Conservation (phyloP, 179 eudicot genomes). For the Nepenthes alata region DNA sequence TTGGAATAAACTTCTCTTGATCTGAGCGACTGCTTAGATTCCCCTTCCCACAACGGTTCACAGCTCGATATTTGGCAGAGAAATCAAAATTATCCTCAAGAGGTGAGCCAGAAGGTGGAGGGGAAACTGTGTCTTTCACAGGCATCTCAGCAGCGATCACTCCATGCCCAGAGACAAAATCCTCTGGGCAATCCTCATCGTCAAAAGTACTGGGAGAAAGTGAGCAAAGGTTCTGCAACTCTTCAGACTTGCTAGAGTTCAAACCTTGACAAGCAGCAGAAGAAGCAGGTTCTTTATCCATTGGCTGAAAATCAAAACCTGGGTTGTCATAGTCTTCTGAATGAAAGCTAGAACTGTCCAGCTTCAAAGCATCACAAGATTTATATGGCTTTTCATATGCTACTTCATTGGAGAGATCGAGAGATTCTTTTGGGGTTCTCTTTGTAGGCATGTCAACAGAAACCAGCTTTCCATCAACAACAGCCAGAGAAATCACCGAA, state of each 20-base stretch:
- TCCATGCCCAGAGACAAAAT: conserved; percentile 17
- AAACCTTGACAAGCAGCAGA: conserved; percentile 26
- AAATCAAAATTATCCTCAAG: conserved; percentile 62
- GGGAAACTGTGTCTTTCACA: conserved; percentile 23
- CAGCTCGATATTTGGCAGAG: conserved; percentile 34
- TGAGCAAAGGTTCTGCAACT: conserved; percentile 33
- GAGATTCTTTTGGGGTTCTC: conserved; percentile 13
- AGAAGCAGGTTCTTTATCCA: conserved; percentile 41
- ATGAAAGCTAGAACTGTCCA: conserved; percentile 38
- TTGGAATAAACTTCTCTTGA: conserved; percentile 26
- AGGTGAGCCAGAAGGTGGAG: conserved; percentile 54
- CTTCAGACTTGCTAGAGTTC: conserved; percentile 36
- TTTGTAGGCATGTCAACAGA: conserved; percentile 24
- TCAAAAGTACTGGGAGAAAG: conserved; percentile 48
- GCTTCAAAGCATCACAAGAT: conserved; percentile 19
- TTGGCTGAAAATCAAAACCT: conserved; percentile 56
- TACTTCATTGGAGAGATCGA: conserved; percentile 16
- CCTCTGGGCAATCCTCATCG: conserved; percentile 35
- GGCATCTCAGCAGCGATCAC: conserved; percentile 22
- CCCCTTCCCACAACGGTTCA: conserved; percentile 49
- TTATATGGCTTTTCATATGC: conserved; percentile 11
- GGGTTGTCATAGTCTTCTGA: conserved; percentile 73
- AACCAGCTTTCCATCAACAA: conserved; percentile 48
- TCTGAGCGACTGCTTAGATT: conserved; percentile 51
- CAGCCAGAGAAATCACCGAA: conserved; percentile 30